These are phyloP conservation scores for Corniculantispora saksenae DNA, from an alignment of 2,329 filamentous ascomycete genomes.

Conservation along the genomic window DNA sequence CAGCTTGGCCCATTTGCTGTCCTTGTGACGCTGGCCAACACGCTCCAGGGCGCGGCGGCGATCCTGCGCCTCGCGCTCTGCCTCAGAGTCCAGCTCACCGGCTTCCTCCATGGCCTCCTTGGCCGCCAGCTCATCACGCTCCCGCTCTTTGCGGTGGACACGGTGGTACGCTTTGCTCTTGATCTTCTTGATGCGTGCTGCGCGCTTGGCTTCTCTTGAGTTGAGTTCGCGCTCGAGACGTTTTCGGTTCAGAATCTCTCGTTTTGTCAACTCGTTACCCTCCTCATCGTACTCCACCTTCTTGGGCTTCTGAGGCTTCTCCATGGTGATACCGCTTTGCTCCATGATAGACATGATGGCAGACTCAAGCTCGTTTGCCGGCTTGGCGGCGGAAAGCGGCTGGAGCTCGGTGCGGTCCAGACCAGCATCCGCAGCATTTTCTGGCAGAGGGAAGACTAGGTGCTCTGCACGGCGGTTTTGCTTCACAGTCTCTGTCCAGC, in stretches of 20 bases:
- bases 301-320: slow-evolving; percentile 45
- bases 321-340: slow-evolving; percentile 74
- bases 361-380: slow-evolving; percentile 79
- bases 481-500: slow-evolving; percentile 95
- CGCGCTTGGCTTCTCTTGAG: slow-evolving; percentile 83
- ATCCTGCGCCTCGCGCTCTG: slow-evolving; percentile 65
- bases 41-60: slow-evolving; percentile 78
- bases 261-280: slow-evolving; percentile 70
- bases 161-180: slow-evolving; percentile 95
- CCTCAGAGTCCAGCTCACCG: slow-evolving; percentile 64
- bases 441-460: slow-evolving; percentile 80
- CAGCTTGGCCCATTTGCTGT: slow-evolving; percentile 91
- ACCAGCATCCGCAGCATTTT: slow-evolving; percentile 64
- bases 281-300: slow-evolving; percentile 69
- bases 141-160: slow-evolving; percentile 77
- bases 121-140: slow-evolving; percentile 54
- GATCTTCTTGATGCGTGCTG: slow-evolving; percentile 97
- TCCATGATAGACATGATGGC: slow-evolving; percentile 87
- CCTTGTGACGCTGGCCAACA: slow-evolving; percentile 81
- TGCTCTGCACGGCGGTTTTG: slow-evolving; percentile 90
- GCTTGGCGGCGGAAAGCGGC: slow-evolving; percentile 62
- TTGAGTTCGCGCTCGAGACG: slow-evolving; percentile 80
- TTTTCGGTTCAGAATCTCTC: slow-evolving; percentile 70
- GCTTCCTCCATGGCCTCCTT: slow-evolving; percentile 56
- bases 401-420: slow-evolving; percentile 64